Evolutionary conservation across 495 filamentous ascomycete species (phyloP).

Genomic region (Penicillium coprophilum): DNA sequence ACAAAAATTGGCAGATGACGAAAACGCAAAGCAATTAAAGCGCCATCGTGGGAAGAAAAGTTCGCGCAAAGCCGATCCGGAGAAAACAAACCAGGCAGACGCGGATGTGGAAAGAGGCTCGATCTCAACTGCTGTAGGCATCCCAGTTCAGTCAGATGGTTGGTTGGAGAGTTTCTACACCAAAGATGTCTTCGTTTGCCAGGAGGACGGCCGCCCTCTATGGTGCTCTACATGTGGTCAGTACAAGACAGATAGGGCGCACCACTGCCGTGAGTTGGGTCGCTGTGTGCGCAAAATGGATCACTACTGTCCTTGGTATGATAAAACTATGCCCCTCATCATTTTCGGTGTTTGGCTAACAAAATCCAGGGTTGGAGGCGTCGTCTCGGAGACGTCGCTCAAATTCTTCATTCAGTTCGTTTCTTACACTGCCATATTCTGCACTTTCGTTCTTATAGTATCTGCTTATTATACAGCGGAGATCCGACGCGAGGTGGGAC

Average conservation of each 20-base stretch:
- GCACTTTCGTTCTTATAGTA: slow-evolving; percentile 59
- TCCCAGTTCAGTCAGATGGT: slow-evolving; percentile 27
- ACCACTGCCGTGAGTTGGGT: slow-evolving; percentile 79
- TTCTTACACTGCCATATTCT: slow-evolving; percentile 67
- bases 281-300: slow-evolving; percentile 88
- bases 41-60: slow-evolving; percentile 16
- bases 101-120: slow-evolving; percentile 29
- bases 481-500: slow-evolving; percentile 36
- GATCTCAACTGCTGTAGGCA: slow-evolving; percentile 21
- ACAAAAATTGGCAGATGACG: slow-evolving; percentile 21
- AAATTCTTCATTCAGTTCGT: slow-evolving; percentile 91
- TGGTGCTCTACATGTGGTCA: slow-evolving; percentile 79
- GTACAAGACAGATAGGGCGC: slow-evolving; percentile 82
- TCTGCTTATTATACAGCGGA: slow-evolving; percentile 57
- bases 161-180: slow-evolving; percentile 63
- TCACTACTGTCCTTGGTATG: slow-evolving; percentile 87
- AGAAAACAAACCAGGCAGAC: slow-evolving; percentile 27
- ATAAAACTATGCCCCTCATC: background rate
- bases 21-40: slow-evolving; percentile 16
- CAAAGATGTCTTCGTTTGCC: slow-evolving; percentile 79
- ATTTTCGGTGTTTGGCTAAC: slow-evolving; percentile 14
- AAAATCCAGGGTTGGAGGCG: slow-evolving; percentile 69
- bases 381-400: slow-evolving; percentile 79
- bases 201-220: slow-evolving; percentile 71
- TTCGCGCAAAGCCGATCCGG: slow-evolving; percentile 19